Evolutionary conservation across 352 stramenopile species (phyloP), one percentile per base, ranked within the genome.

Genomic region (Pythium guiyangense): DNA sequence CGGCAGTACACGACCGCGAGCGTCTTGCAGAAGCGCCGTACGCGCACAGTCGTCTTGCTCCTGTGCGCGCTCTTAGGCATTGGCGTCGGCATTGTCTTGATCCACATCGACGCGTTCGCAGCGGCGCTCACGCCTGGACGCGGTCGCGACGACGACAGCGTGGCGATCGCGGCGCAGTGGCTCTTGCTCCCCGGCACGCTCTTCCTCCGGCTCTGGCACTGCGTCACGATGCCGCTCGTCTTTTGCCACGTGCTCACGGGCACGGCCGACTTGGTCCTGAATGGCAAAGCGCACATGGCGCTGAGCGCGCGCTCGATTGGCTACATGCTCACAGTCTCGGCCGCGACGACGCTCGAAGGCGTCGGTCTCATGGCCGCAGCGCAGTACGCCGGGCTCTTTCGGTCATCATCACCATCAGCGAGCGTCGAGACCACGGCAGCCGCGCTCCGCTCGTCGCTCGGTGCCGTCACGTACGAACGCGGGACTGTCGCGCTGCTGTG

Each of bases 141-240:
- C 40, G 34, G 78, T 20, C 11, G 73, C n/a, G 67, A 65, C 0
- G 70, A 68, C 40, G 37, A 76, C 54, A 46, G 66, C 11, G 22
- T 79, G 15, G 45, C 68, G 17, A 20, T 42, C 18, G 59, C 48
- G 1, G 58, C 59, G 2, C 66, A 59, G 20, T 86, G 76, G 76
- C 49, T 86, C 9, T 45, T 82, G 37, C 46, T 84, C 0, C 76
- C 76, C 8, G 73, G 71, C 0, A 59, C 69, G 25, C 57, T 86
- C 9, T 86, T 86, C 31, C 20, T 78, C 6, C 73, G 76, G 2
- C 52, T 70, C 1, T 86, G 76, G 76, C 73, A 64, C 46, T 77
- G 70, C 14, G 57, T 78, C 31, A 62, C 63, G 8, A 57, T 76
- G 45, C 65, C 70, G 8, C 64, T 86, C 47, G 46, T 84, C 4